Evolutionary conservation across 768 basidiomycete species (phyloP), one percentile per base, ranked within the genome.

Genomic region (Leucosporidium yakuticum): DNA sequence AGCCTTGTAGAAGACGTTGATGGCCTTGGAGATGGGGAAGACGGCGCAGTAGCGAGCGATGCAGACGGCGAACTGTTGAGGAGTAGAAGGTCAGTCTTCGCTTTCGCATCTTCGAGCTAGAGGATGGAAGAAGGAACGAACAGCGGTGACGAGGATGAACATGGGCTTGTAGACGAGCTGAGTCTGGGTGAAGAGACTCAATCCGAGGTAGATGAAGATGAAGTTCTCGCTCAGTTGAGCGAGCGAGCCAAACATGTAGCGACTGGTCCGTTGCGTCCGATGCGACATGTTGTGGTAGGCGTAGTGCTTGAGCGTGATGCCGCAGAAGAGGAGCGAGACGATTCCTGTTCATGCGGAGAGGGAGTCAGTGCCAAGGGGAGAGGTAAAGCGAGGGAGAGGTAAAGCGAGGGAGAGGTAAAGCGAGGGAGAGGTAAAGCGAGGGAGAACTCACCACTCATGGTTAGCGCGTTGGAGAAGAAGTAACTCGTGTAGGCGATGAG

Each of bases 261-360:
- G 94, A 34, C 88, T 91, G 19, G 93, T 88, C 55, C 90, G 85
- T 77, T 98, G 96, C 0, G 96, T 97, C 62, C 90, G 85, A 32
- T 85, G 86, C 15, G 92, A 95, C 96, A 99, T 99, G 61, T 93
- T 98, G 81, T 97, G 96, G 77, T 96, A 98, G n/a, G 95, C 96
- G 76, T 99, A 98, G 77, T 99, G 96, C 80, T 99, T 99, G 74
- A 99, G 84, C 5, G 96, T 99, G 78, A 99, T 96, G 68, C 96
- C 95, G 77, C 95, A 98, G 82, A 99, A 97, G 55, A 98, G 86
- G 50, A 98, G 85, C 5, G 94, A 96, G 54, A 98, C 94, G 79
- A 98, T 97, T 60, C 96, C 95, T 78, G 50, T 23, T 2, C 1
- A 4, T 29, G 47, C 39, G 60, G 29, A 61, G 49, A 21, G 11